Conservation (phyloP, 2,329 filamentous ascomycete genomes). For the Pseudocercospora eumusae region DNA sequence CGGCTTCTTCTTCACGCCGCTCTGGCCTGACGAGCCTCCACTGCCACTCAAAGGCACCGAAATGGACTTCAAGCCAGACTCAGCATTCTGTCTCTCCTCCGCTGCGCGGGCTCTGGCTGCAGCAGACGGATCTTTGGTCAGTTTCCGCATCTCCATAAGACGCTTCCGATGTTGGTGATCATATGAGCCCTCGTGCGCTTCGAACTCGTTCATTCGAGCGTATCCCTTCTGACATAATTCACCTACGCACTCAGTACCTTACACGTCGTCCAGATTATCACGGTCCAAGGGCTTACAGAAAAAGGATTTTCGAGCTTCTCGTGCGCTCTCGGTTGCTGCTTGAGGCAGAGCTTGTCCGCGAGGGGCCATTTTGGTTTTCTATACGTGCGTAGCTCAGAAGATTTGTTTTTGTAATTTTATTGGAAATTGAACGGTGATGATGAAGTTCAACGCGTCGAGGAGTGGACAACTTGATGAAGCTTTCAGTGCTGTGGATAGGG, state of each 20-base stretch:
- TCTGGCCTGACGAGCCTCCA: background rate
- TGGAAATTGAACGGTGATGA: too few relatives aligned
- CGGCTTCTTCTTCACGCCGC: slow-evolving; percentile 34
- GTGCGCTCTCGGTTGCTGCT: slow-evolving; percentile 61
- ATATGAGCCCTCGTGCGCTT: slow-evolving; percentile 90
- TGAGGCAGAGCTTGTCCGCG: slow-evolving; percentile 35
- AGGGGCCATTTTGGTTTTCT: slow-evolving; percentile 23
- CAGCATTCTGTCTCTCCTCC: slow-evolving; percentile 59
- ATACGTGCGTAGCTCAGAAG: too few relatives aligned
- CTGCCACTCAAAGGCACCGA: slow-evolving; percentile 18
- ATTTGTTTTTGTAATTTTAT: too few relatives aligned
- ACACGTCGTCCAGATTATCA: background rate
- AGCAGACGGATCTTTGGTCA: slow-evolving; percentile 70
- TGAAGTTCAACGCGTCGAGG: background rate
- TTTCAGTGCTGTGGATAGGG: background rate
- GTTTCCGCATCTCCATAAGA: slow-evolving; percentile 82
- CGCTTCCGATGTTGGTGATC: slow-evolving; percentile 91
- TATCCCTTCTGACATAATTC: slow-evolving; percentile 92
- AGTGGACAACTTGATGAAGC: too few relatives aligned
- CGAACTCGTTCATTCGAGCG: slow-evolving; percentile 91
- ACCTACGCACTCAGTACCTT: slow-evolving; percentile 43
- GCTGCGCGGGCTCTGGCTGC: slow-evolving; percentile 66
- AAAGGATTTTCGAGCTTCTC: slow-evolving; percentile 76
- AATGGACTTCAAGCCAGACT: slow-evolving; percentile 63
- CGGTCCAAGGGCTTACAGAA: slow-evolving; percentile 56